Percentiles rank a stretch among this genome's conserved stretches.
phyloP scores from a whole-genome alignment of 2,329 filamentous ascomycete genomes.

The Penicillium brasilianum region DNA sequence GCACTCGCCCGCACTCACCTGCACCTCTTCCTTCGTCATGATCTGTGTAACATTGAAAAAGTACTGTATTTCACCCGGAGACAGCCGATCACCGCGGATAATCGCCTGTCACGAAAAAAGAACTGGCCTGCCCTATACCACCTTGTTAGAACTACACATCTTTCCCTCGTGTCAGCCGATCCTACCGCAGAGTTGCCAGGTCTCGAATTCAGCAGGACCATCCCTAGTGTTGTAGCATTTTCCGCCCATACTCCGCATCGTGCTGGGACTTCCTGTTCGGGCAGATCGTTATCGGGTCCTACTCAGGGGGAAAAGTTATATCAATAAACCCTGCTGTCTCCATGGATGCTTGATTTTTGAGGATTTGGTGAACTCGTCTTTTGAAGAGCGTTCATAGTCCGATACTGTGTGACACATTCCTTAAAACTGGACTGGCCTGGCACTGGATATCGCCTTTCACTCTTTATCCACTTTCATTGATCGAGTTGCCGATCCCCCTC shows the following conservation, averaged over 20 bases:
- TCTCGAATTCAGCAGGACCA: conserved; percentile 20
- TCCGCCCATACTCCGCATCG: background rate
- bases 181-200: background rate
- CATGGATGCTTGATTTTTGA: conserved; percentile 3
- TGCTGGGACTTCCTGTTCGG: conserved; percentile 5
- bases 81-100: conserved; percentile 27
- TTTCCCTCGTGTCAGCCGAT: background rate
- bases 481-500: background rate
- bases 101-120: background rate
- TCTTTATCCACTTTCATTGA: background rate
- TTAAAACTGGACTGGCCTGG: background rate
- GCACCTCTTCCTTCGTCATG: background rate
- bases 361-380: background rate
- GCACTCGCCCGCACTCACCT: conserved; percentile 10
- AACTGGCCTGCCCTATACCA: background rate
- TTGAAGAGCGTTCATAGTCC: background rate
- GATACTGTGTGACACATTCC: no score
- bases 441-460: background rate
- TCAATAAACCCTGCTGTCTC: background rate
- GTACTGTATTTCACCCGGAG: conserved; percentile 26
- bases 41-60: background rate
- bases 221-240: conserved; percentile 1
- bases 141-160: background rate
- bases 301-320: conserved; percentile 1
- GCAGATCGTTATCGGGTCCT: background rate